These are phyloP conservation scores for Pouteria campechiana DNA, from an alignment of 179 eudicot genomes.

Conservation along the genomic window DNA sequence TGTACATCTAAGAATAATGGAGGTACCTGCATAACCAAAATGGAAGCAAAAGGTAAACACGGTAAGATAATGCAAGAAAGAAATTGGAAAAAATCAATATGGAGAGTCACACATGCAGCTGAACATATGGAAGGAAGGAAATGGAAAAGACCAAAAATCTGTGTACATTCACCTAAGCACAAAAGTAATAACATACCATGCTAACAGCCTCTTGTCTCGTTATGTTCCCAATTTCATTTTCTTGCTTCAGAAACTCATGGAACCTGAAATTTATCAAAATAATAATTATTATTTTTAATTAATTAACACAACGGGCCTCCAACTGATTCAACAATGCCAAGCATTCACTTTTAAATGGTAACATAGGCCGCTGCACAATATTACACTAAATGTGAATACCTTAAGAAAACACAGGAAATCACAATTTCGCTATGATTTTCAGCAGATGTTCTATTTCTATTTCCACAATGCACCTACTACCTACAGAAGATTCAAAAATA, in stretches of 20 bases:
- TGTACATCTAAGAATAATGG: conserved; percentile 86
- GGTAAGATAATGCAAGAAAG: neutral
- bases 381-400: no score
- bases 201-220: conserved; percentile 99
- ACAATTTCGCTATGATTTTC: no score
- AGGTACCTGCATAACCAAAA: conserved; percentile 53
- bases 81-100: neutral
- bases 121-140: neutral
- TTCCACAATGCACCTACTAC: neutral
- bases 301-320: no score
- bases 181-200: conserved; percentile 53
- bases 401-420: no score
- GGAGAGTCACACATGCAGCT: neutral
- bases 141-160: neutral
- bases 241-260: conserved; percentile 91
- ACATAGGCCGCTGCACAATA: no score
- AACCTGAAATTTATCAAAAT: conserved; percentile 43
- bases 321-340: neutral
- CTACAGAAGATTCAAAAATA: neutral
- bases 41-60: neutral
- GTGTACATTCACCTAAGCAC: conserved; percentile 4
- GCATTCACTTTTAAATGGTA: neutral
- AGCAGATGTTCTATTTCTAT: no score
- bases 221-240: conserved; percentile 93
- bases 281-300: no score